Evolutionary conservation across 495 filamentous ascomycete genomes (phyloP).

Genomic region (Penicillium roqueforti): DNA sequence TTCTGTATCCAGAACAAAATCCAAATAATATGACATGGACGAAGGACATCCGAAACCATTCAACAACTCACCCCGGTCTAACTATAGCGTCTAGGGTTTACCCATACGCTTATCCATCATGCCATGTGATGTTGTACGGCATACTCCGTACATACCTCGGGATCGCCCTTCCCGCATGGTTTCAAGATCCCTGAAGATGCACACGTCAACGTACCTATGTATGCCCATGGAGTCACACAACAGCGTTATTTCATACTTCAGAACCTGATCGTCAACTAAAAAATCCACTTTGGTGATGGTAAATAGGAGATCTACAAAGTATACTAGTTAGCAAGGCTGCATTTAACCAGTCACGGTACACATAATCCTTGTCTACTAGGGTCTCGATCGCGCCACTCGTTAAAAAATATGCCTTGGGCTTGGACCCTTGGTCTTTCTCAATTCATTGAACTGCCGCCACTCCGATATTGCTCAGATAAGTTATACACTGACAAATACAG

Average conservation of each 20-base stretch:
- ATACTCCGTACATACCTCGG: slow-evolving; percentile 17
- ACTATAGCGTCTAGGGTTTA: slow-evolving; percentile 13
- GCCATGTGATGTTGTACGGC: slow-evolving; percentile 8
- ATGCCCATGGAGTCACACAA: not conserved
- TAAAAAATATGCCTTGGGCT: not conserved
- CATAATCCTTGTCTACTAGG: not conserved
- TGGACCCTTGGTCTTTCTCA: not conserved
- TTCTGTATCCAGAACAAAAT: not conserved
- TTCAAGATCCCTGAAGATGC: slow-evolving; percentile 11
- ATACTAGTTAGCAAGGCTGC: not conserved
- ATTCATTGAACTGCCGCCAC: not conserved
- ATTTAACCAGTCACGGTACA: not conserved
- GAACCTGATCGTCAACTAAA: not conserved
- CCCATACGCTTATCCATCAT: slow-evolving; percentile 17
- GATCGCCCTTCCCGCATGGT: slow-evolving; percentile 20
- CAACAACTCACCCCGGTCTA: not conserved
- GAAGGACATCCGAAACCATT: not conserved
- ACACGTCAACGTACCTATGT: slow-evolving; percentile 4
- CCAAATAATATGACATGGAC: not conserved
- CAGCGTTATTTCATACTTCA: not conserved
- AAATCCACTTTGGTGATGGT: not conserved
- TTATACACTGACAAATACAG: not conserved
- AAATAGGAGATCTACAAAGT: not conserved
- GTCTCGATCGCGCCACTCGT: not conserved
- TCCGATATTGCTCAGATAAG: not conserved